Evolutionary conservation across 225 moss, liverwort and hornwort genomes (phyloP), one percentile per base, ranked within the genome.

Genomic region (Pleurozium schreberi): DNA sequence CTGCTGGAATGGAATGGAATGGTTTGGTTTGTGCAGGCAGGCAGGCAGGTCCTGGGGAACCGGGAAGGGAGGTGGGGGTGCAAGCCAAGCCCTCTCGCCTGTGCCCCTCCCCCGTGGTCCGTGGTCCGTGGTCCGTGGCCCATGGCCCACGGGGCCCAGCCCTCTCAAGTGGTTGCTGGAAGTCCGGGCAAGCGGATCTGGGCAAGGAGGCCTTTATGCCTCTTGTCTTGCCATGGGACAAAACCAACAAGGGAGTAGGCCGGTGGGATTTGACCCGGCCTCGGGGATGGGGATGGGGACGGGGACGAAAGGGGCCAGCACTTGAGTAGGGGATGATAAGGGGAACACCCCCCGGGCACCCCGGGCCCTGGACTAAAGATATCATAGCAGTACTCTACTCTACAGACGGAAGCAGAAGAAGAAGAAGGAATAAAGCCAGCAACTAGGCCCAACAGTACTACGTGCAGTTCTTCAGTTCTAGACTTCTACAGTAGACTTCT

Each of bases 311-410:
- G 86, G 65, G 89, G 25, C 59, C 60, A 14, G 63, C 92, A 92
- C 90, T 90, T 76, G 84, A 90, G 89, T 92, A 87, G 87, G 84
- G 80, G 66, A 92, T 89, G 90, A 90, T 92, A 91, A 86, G 90
- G 90, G 52, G 62, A 40, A 85, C 64, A 49, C 23, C 2, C 22
- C 50, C 33, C 26, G 2, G n/a, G n/a, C n/a, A n/a, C n/a, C n/a
- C n/a, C n/a, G n/a, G n/a, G n/a, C n/a, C n/a, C n/a, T n/a, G n/a
- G n/a, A n/a, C n/a, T n/a, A n/a, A n/a, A n/a, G n/a, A n/a, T n/a
- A n/a, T n/a, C n/a, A n/a, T 7, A 16, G 64, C 3, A 64, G 64
- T 18, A 36, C 65, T 36, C 66, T 36, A n/a, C n/a, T n/a, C n/a
- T n/a, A n/a, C n/a, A n/a, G n/a, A n/a, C n/a, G n/a, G n/a, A n/a